These are phyloP conservation scores for Hypoxylon sp. DNA, from an alignment of 2,329 filamentous ascomycete genomes.

Conservation along the genomic window DNA sequence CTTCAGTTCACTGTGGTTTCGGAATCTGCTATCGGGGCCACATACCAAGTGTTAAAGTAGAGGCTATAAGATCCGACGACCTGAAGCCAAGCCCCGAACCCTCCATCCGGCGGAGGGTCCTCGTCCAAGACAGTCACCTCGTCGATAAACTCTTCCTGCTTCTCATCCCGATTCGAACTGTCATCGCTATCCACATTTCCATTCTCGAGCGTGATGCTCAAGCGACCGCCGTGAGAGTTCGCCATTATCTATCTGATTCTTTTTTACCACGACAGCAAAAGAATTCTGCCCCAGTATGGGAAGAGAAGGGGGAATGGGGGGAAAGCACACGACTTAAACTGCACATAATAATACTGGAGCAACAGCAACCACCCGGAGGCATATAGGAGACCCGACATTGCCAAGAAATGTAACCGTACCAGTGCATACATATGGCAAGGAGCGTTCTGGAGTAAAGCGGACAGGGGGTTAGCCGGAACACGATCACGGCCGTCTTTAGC, in stretches of 20 bases:
- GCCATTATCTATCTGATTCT: too few species aligned
- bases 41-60: constrained; percentile 53
- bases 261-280: background rate
- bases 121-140: constrained; percentile 3
- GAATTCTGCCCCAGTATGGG: background rate
- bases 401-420: constrained; percentile 13
- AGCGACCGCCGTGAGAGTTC: background rate
- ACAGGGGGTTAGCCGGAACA: background rate
- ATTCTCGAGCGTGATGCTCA: constrained; percentile 8
- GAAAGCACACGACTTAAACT: background rate
- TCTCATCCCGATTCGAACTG: constrained; percentile 13
- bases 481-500: background rate
- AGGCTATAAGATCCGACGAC: constrained; percentile 52
- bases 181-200: constrained; percentile 1
- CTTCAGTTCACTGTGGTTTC: background rate
- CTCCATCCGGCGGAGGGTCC: constrained; percentile 48
- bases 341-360: constrained; percentile 1
- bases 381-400: constrained; percentile 9
- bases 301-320: background rate
- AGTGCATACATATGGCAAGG: background rate
- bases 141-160: constrained; percentile 3
- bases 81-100: constrained; percentile 53
- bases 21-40: background rate
- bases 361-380: background rate
- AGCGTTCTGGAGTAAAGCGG: background rate